Evolutionary conservation across 768 basidiomycete species (phyloP), one percentile per base, ranked within the genome.

Genomic region (Scleroderma bovista): DNA sequence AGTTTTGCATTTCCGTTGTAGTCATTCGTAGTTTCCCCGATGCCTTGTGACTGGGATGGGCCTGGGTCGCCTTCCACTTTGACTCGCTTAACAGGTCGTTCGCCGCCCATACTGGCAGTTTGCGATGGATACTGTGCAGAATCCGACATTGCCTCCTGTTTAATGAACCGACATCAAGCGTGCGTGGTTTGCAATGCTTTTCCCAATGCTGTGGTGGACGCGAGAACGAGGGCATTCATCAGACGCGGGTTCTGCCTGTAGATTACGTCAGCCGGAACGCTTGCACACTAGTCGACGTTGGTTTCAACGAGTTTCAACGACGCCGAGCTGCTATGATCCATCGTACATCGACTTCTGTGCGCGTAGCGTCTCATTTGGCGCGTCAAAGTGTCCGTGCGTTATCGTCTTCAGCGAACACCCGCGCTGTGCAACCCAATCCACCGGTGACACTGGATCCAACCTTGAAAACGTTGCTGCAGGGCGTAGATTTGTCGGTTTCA

Each of bases 391-490:
- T 55, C 29, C 51, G 53, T 6, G 33, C 51, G 1, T 66, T 71
- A 49, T 67, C 67, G 16, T 69, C 75, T 8, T 67, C 66, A 34
- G 53, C 69, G 9, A 50, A 52, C 36, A 44, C 52, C 11, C 52
- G 61, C 26, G 65, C 62, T n/a, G 51, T 64, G 36, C 74, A 76
- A 40, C 76, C 80, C n/a, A 86, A 84, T 56, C 73, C 79, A 4
- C 71, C 80, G 29, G 58, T 88, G 9, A 66, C 81, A 39, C 70
- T 91, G 33, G 88, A 91, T 61, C 78, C 88, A 9, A 78, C 78
- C 31, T 69, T 87, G 51, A 74, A 75, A 57, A 72, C 75, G 7
- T 68, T 91, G 34, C 69, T 91, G 40, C 70, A 75, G 50, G 86
- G 86, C 66, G 75, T 82, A 3, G 87, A 87, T 55, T 77, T 85